Base-by-base conservation (phyloP, 768 basidiomycete genomes). In the Tulasnella sp. region DNA sequence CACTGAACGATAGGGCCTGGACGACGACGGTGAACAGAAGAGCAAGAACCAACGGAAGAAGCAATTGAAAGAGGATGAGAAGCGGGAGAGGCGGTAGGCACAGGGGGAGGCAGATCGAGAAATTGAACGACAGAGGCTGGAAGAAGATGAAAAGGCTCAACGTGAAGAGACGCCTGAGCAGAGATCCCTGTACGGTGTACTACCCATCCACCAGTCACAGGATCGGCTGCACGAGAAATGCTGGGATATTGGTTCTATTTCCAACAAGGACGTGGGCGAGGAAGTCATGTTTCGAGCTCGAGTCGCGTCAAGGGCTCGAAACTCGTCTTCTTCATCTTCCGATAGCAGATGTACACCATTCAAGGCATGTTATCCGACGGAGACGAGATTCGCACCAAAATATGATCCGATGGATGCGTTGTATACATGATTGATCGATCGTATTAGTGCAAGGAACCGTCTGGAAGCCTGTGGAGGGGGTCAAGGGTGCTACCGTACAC, bases 391-490 rank as follows among this genome's bases (percentile, higher is more conserved):
- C 34, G 96, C 31, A 92, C 89, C 63, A 96, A 93, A 72, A 93
- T 70, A 98, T 98, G 94, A 80, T 92, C 41, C 94, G 91, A 71
- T 97, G 87, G 85, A 80, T 84, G 17, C 82, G 83, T 19, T 69
- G 80, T 27, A 73, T 97, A 49, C 74, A 84, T 25, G 80, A 80
- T 65, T 94, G 97, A 74, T 88, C 85, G 60, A 92, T 98, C 66
- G 84, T 97, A 5, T 79, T 93, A 22, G 85, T 93, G 4, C 84
- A 92, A 71, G 63, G 60, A 7, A 38, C 75, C 53, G 86, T 93
- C 44, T 80, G 82, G 69, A 84, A 81, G 70, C 81, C 83, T 31
- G 82, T 81, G 1, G 86, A 87, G 66, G 77, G 74, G n/a, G 87
- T 98, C 73, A 94, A 93, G 75, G 89, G 88, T 64, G 90, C 91